phyloP scores from a whole-genome alignment of 2,329 filamentous ascomycete species.

The Cladophialophora chaetospira region DNA sequence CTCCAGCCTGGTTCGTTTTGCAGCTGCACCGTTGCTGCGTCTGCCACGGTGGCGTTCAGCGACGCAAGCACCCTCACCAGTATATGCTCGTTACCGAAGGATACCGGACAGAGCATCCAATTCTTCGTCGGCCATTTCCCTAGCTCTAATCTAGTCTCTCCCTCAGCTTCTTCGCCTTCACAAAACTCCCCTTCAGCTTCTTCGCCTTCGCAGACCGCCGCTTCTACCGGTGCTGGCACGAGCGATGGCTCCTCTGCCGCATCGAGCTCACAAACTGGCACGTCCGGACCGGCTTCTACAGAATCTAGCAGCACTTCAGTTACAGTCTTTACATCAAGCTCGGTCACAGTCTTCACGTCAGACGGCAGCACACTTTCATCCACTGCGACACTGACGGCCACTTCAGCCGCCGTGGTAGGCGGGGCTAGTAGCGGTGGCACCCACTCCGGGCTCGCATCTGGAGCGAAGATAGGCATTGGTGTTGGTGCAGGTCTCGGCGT shows the following conservation, averaged over 20 bases:
- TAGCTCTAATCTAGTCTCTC: conserved; percentile 13
- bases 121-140: conserved; percentile 35
- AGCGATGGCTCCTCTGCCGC: background rate
- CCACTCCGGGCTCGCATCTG: conserved; percentile 28
- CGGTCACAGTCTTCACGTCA: background rate
- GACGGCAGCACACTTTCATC: background rate
- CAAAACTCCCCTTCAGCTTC: background rate
- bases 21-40: conserved; percentile 36
- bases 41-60: conserved; percentile 34
- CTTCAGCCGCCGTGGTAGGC: background rate
- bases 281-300: background rate
- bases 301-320: background rate
- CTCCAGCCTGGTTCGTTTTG: conserved; percentile 35
- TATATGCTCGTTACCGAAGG: conserved; percentile 36
- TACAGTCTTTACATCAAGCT: background rate
- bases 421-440: background rate
- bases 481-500: conserved; percentile 30
- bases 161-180: conserved; percentile 1
- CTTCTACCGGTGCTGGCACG: background rate
- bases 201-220: background rate
- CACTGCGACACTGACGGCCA: background rate
- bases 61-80: conserved; percentile 33
- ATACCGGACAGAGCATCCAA: conserved; percentile 34
- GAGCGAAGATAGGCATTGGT: conserved; percentile 34
- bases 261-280: background rate